phyloP scores from a whole-genome alignment of 371 early-diverging fungal genomes.

The Mortierella sp. region DNA sequence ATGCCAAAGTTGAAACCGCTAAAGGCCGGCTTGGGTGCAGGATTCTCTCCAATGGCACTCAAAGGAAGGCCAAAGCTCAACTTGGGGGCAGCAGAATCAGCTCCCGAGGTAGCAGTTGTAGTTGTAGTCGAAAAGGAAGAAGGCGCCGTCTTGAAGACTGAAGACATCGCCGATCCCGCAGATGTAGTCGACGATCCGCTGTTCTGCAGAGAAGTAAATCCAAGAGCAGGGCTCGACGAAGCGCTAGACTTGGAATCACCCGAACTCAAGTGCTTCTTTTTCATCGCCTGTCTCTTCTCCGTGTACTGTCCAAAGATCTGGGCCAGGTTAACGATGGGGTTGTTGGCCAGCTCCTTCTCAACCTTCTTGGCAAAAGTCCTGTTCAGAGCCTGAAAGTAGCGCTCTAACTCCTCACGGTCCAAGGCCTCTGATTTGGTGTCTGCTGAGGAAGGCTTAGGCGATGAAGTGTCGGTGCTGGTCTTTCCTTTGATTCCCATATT shows the following conservation, averaged over 20 bases:
- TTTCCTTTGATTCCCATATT: conserved; percentile 36
- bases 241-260: neutral
- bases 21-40: conserved; percentile 9
- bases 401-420: conserved; percentile 31
- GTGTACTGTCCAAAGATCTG: conserved; percentile 34
- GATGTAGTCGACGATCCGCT: neutral
- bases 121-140: neutral
- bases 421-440: neutral
- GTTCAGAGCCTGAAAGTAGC: conserved; percentile 29
- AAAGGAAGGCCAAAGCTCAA: conserved; percentile 24
- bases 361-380: conserved; percentile 32
- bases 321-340: conserved; percentile 37
- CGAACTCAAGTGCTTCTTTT: neutral
- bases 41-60: neutral
- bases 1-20: conserved; percentile 14
- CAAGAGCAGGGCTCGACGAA: neutral
- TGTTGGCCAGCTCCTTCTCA: conserved; percentile 33
- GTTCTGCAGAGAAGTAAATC: neutral
- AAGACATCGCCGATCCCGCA: neutral
- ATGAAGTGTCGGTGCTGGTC: neutral
- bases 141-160: neutral
- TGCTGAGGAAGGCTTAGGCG: neutral
- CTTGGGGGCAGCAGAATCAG: conserved; percentile 16
- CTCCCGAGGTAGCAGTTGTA: neutral
- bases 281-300: conserved; percentile 22